Evolutionary conservation across 306 rosid genomes (phyloP).

Genomic region (Cucumis melo): DNA sequence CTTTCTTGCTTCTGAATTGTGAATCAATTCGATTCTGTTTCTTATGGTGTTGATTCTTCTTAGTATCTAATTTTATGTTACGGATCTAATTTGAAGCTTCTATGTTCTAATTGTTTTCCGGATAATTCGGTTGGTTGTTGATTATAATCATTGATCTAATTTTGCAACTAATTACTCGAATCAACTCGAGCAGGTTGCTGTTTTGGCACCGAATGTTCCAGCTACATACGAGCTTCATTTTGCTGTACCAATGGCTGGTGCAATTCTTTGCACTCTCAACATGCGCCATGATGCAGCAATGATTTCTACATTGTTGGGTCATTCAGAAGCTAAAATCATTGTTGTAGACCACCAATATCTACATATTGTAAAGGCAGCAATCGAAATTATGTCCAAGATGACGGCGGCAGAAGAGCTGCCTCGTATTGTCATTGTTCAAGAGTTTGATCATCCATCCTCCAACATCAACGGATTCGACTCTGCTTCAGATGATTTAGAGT

Average conservation of each 20-base stretch:
- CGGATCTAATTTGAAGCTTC: background rate
- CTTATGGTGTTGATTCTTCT: background rate
- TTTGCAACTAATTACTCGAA: background rate
- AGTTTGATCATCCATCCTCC: background rate
- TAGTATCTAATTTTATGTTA: background rate
- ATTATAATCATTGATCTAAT: background rate
- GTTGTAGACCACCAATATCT: conserved; percentile 36
- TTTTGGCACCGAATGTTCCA: conserved; percentile 54
- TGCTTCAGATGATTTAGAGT: background rate
- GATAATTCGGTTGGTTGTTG: background rate
- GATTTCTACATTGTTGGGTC: conserved; percentile 36
- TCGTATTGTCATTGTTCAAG: background rate
- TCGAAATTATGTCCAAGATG: background rate
- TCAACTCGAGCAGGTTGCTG: conserved; percentile 15
- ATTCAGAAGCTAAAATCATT: conserved; percentile 39
- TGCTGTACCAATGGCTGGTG: conserved; percentile 67
- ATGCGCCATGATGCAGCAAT: conserved; percentile 52
- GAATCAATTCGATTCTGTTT: background rate
- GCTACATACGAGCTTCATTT: conserved; percentile 77
- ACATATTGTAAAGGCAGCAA: conserved; percentile 2
- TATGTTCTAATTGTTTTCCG: background rate
- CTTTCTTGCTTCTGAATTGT: background rate
- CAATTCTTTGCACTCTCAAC: conserved; percentile 49
- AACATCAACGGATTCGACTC: background rate
- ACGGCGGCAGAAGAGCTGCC: background rate